Conservation (phyloP, 495 filamentous ascomycete species). For the Bathelium albidoporum region DNA sequence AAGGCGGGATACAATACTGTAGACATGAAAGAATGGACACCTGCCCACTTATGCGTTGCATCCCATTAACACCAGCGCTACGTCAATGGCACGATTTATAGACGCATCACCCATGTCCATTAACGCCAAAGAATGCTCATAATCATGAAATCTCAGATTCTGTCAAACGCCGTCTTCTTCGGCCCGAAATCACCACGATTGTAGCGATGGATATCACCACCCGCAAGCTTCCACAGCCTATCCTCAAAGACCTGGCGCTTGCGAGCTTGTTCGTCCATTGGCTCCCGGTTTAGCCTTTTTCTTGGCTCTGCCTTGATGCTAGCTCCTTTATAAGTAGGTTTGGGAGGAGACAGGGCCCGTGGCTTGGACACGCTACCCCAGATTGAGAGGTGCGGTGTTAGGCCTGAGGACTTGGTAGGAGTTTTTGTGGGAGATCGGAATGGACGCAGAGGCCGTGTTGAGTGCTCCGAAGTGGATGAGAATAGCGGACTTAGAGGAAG, state of each 20-base stretch:
- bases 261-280: constrained; percentile 13
- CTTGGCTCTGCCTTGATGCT: constrained; percentile 8
- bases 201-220: constrained; percentile 23
- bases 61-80: neutral
- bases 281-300: constrained; percentile 9
- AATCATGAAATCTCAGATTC: neutral
- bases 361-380: constrained; percentile 13
- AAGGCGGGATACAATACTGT: neutral
- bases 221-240: constrained; percentile 25
- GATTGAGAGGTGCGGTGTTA: neutral
- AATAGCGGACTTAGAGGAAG: neutral
- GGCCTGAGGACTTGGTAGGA: neutral
- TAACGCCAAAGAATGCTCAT: neutral
- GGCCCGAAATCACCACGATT: constrained; percentile 29
- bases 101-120: neutral
- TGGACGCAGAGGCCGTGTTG: neutral
- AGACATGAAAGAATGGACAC: neutral
- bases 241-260: constrained; percentile 19
- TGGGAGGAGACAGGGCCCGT: constrained; percentile 15
- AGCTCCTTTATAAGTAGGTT: constrained; percentile 9
- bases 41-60: neutral
- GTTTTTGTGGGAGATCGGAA: neutral
- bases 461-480: neutral
- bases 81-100: neutral
- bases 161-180: constrained; percentile 5